A percentile compares a stretch with the other conserved stretches of the same genome.
Evolutionary conservation across 352 stramenopile genomes (phyloP).

Genomic region (Peronospora belbahrii): DNA sequence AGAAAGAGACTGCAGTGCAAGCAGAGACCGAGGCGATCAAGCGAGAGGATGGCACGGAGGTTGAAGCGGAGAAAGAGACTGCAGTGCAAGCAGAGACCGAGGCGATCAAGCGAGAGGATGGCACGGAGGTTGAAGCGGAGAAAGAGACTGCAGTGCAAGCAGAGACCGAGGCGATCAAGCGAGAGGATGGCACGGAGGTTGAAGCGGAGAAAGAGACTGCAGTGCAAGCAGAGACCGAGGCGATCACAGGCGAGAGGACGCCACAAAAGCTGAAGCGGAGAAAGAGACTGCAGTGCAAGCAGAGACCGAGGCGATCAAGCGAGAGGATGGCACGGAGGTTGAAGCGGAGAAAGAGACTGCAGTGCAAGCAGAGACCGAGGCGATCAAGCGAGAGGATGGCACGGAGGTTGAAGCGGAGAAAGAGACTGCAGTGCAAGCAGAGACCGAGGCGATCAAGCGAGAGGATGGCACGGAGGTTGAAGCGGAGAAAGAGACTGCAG

Average conservation of each 20-base stretch:
- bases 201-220: constrained; percentile 11
- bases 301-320: constrained; percentile 3
- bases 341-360: constrained; percentile 11
- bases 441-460: constrained; percentile 3
- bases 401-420: constrained; percentile 11
- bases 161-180: constrained; percentile 3
- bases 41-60: neutral
- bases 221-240: constrained; percentile 4
- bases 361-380: constrained; percentile 4
- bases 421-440: constrained; percentile 4
- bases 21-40: constrained; percentile 5
- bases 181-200: neutral
- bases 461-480: constrained; percentile 5
- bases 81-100: constrained; percentile 5
- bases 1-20: constrained; percentile 5
- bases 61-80: constrained; percentile 11
- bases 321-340: neutral
- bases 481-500: constrained; percentile 7
- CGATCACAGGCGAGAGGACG: neutral
- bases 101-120: constrained; percentile 1
- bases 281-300: constrained; percentile 4
- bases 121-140: constrained; percentile 10
- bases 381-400: neutral
- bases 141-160: constrained; percentile 4
- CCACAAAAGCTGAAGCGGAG: constrained; percentile 11